Conservation (phyloP, 192 early-diverging fungal genomes). For the Coemansia sp. region DNA sequence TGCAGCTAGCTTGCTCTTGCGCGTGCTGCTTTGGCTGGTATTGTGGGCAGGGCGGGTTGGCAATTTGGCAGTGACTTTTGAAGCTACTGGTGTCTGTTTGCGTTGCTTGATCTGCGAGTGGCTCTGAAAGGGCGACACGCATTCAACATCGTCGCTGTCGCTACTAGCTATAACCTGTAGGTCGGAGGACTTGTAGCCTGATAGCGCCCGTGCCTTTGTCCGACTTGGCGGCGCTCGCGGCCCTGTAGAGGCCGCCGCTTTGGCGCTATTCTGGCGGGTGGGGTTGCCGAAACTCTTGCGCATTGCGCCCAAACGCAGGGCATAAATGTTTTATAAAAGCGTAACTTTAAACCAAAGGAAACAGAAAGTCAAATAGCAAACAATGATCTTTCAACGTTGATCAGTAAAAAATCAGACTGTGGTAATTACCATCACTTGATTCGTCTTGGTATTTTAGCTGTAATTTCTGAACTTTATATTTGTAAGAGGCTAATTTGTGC, state of each 20-base stretch:
- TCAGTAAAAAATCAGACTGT: too few species aligned
- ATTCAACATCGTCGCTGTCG: slow-evolving; percentile 30
- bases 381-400: neutral
- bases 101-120: neutral
- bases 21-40: neutral
- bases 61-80: neutral
- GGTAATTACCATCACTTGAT: too few species aligned
- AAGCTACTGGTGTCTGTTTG: slow-evolving; percentile 3
- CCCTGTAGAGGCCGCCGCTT: neutral
- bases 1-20: neutral
- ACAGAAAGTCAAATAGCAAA: neutral
- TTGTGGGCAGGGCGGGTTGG: neutral
- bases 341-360: neutral
- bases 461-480: too few species aligned
- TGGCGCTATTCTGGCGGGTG: neutral
- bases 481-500: neutral
- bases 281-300: slow-evolving; percentile 7
- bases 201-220: neutral
- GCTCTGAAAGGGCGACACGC: slow-evolving; percentile 12
- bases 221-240: neutral
- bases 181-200: neutral
- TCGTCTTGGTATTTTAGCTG: too few species aligned
- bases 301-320: slow-evolving; percentile 12
- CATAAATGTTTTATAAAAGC: neutral
- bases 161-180: slow-evolving; percentile 18